Evolutionary conservation across 2,329 filamentous ascomycete species (phyloP).

Genomic region (Dryadomyces quercus-mongolicae): DNA sequence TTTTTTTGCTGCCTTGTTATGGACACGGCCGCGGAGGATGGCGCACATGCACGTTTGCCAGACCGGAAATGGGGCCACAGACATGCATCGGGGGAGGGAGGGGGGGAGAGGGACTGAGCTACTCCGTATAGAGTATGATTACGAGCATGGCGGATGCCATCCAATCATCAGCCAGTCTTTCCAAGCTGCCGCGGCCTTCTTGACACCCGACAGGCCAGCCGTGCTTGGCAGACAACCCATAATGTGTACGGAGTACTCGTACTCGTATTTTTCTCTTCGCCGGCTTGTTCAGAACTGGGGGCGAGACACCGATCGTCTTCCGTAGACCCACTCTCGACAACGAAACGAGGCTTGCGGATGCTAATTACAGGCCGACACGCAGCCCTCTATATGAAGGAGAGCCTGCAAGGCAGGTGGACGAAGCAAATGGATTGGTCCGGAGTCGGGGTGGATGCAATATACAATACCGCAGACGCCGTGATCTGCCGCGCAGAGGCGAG

Average conservation of each 20-base stretch:
- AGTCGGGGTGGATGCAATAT: background rate
- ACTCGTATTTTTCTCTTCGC: background rate
- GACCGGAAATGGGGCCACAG: background rate
- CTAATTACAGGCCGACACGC: background rate
- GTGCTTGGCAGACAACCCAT: background rate
- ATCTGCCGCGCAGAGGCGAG: background rate
- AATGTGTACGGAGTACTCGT: too few relatives aligned
- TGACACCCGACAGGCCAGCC: background rate
- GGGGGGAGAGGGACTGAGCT: background rate
- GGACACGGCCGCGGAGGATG: background rate
- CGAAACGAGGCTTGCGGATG: background rate
- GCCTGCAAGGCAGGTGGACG: background rate
- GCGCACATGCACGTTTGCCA: background rate
- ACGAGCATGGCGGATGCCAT: background rate
- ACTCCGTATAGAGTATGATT: background rate
- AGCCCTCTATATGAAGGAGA: background rate
- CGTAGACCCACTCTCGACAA: background rate
- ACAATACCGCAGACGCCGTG: background rate
- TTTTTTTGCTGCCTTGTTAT: background rate
- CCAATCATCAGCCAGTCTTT: background rate
- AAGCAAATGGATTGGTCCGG: background rate
- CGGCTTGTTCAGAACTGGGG: background rate
- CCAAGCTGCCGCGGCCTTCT: background rate
- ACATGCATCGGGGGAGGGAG: too few relatives aligned
- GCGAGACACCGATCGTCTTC: background rate